phyloP scores from a whole-genome alignment of 495 filamentous ascomycete genomes.

The Lepraria neglecta region DNA sequence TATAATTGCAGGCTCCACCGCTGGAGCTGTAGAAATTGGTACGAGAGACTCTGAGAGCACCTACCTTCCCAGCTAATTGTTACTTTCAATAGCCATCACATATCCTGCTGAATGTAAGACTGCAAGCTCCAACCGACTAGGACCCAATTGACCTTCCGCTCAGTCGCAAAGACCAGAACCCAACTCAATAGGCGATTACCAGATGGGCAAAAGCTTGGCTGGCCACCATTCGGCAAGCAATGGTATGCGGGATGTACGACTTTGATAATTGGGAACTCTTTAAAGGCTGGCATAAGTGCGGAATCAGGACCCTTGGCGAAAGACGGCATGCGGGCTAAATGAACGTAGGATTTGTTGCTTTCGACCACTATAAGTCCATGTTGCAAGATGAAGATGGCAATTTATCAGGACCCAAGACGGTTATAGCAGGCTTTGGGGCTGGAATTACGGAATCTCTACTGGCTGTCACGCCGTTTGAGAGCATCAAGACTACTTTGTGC shows the following conservation, averaged over 20 bases:
- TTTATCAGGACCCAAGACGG: constrained; percentile 81
- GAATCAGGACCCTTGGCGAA: constrained; percentile 18
- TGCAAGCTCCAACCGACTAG: neutral
- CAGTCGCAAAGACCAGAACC: constrained; percentile 88
- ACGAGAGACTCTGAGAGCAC: constrained; percentile 18
- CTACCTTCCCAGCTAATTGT: constrained; percentile 4
- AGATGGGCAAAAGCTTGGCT: constrained; percentile 80
- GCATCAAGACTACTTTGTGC: constrained; percentile 90
- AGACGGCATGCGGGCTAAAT: constrained; percentile 10
- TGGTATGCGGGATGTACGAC: constrained; percentile 99
- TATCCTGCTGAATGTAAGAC: constrained; percentile 90
- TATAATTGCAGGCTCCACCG: constrained; percentile 80
- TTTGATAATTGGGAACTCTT: constrained; percentile 89
- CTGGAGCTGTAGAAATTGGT: constrained; percentile 95
- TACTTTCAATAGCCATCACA: constrained; percentile 64
- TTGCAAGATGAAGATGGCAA: constrained; percentile 82
- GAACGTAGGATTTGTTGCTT: constrained; percentile 78
- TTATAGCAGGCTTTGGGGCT: constrained; percentile 89
- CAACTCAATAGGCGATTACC: constrained; percentile 85
- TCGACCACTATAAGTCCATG: constrained; percentile 81
- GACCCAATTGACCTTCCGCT: constrained; percentile 10
- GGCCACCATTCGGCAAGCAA: constrained; percentile 85
- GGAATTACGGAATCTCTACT: constrained; percentile 89
- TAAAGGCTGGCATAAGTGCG: constrained; percentile 91
- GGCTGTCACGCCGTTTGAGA: constrained; percentile 94